Conservation (phyloP, 176 grass and related monocot genomes). For the Panicum miliaceum region DNA sequence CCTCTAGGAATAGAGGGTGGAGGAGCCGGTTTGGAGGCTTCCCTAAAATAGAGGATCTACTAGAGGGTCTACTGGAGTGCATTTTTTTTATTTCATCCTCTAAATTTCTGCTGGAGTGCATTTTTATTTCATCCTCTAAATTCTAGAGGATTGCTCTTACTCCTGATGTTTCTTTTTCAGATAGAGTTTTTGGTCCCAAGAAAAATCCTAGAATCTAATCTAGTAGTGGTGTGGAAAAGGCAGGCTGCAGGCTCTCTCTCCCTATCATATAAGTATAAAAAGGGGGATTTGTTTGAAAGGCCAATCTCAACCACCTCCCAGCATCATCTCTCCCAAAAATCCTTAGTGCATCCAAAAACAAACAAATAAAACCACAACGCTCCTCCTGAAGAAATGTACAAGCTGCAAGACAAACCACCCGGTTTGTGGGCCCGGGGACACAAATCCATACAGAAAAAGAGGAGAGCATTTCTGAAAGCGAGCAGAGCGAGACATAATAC, state of each 20-base stretch:
- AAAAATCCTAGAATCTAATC: constrained; percentile 35
- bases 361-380: background rate
- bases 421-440: constrained; percentile 7
- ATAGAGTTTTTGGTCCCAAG: background rate
- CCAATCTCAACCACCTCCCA: constrained; percentile 45
- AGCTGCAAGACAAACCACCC: constrained; percentile 47
- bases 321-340: constrained; percentile 13
- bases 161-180: background rate
- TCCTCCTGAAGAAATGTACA: constrained; percentile 37
- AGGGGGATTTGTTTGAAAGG: background rate
- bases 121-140: too few relatives aligned
- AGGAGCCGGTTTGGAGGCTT: too few relatives aligned
- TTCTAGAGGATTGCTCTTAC: too few relatives aligned
- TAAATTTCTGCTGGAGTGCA: too few relatives aligned
- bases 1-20: too few relatives aligned
- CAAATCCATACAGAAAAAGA: constrained; percentile 37
- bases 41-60: too few relatives aligned
- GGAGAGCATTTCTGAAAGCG: background rate
- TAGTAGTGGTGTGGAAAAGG: constrained; percentile 23
- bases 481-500: constrained; percentile 38
- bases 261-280: background rate
- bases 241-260: constrained; percentile 41
- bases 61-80: too few relatives aligned
- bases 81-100: too few relatives aligned
- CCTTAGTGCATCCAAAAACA: constrained; percentile 44